phyloP scores from a whole-genome alignment of 73 alveolate genomes.

The Stentor coeruleus region DNA sequence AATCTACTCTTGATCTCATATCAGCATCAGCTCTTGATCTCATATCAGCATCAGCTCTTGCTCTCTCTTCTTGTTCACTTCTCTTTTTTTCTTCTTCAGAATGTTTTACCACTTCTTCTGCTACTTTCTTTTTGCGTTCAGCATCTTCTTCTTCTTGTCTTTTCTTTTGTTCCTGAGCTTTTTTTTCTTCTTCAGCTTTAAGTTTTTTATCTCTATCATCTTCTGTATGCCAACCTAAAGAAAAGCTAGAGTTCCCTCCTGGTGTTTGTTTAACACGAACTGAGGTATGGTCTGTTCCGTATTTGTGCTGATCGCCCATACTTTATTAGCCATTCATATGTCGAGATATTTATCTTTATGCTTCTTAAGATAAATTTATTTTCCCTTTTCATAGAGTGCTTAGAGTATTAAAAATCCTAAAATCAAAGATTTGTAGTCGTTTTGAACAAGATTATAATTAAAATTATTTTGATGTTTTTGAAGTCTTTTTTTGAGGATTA shows the following conservation, averaged over 20 bases:
- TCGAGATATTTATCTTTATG: too few relatives aligned
- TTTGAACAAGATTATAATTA: too few relatives aligned
- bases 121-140: neutral
- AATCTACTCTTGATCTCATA: neutral
- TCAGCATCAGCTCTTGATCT: neutral
- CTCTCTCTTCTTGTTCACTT: neutral
- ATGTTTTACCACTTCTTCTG: neutral
- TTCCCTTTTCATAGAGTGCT: too few relatives aligned
- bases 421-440: too few relatives aligned
- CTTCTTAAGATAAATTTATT: too few relatives aligned
- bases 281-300: constrained; percentile 24
- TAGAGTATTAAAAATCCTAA: too few relatives aligned
- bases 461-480: too few relatives aligned
- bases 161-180: neutral
- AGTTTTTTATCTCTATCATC: neutral
- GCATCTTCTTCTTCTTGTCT: constrained; percentile 12
- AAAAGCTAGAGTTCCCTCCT: constrained; percentile 20
- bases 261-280: constrained; percentile 19
- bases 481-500: too few relatives aligned
- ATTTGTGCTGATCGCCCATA: constrained; percentile 3
- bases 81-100: neutral
- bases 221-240: constrained; percentile 23
- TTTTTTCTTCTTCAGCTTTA: neutral
- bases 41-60: neutral
- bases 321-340: too few relatives aligned